Base-by-base conservation (phyloP, 441 rosid species). In the Isatis lusitanica region DNA sequence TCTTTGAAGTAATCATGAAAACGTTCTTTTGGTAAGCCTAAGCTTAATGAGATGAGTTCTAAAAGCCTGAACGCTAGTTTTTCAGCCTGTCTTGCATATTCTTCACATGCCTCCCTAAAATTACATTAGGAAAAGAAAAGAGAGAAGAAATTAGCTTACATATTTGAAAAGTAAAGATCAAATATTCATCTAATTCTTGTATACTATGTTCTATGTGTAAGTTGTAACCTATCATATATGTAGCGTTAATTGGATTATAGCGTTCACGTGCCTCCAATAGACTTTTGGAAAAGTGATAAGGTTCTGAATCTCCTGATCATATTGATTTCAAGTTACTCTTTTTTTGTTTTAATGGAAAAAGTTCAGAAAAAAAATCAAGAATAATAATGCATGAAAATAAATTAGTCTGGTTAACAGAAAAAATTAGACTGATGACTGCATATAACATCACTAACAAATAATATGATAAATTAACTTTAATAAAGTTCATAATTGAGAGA, bases 1-100 rank as follows among this genome's bases (percentile, higher is more conserved):
- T 78, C 73, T 68, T 83, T 81, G 77, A 89, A 93, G 79, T 66
- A 86, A 68, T 82, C 87, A 30, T 75, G 47, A 9, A 91, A 74
- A 53, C 84, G 67, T 7, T 87, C 63, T 17, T 81, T 79, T 10
- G 78, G 79, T 73, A 91, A 80, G 18, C 94, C 88, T 80, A 93
- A 73, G 85, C 97, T 88, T 75, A 81, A 50, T 36, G 87, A 79
- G 13, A 91, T 69, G 5, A 91, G 80, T 73, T 82, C 91, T 72
- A 89, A 28, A 55, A 89, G 62, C 80, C 74, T 82, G 79, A 47
- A 84, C 2, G 87, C 88, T 48, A 90, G 71, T 72, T 84, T 86
- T 74, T 85, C 90, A 35, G 85, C 84, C 71, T 86, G 87, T 57
- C 62, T 63, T 47, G 79, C 79, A 68, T 90, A 90, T 74, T 85